Evolutionary conservation across 306 rosid species (phyloP).

Genomic region (Cucumis hystrix): DNA sequence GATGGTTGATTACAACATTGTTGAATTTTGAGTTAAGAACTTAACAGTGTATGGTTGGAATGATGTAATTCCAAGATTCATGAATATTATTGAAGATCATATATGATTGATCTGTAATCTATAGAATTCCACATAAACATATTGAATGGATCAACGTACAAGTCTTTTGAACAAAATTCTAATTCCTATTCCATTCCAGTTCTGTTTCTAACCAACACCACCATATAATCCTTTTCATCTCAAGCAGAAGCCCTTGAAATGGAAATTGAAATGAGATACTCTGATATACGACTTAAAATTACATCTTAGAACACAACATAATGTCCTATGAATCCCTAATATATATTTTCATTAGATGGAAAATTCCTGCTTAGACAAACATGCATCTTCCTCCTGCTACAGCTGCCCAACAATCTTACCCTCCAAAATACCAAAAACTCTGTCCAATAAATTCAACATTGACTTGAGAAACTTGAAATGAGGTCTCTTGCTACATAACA

Average conservation of each 20-base stretch:
- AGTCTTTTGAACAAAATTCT: not conserved
- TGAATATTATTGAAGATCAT: not conserved
- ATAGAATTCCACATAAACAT: not conserved
- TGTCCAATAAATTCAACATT: conserved; percentile 3
- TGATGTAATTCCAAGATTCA: not conserved
- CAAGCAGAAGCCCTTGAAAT: not conserved
- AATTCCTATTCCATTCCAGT: conserved; percentile 6
- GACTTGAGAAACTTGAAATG: conserved; percentile 4
- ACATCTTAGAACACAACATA: not conserved
- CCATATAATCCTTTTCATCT: not conserved
- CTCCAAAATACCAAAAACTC: conserved; percentile 18
- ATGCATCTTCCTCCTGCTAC: conserved; percentile 14
- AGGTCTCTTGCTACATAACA: conserved; percentile 9
- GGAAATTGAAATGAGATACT: not conserved
- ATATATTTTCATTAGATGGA: not conserved
- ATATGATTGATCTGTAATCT: not conserved
- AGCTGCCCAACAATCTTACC: conserved; percentile 10
- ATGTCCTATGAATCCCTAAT: not conserved
- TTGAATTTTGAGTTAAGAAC: not conserved
- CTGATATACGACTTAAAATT: not conserved
- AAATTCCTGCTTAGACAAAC: not conserved
- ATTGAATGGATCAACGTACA: not conserved
- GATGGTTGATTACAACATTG: not conserved
- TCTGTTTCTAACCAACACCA: conserved; percentile 1
- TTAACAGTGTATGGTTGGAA: not conserved